Evolutionary conservation across 768 basidiomycete species (phyloP), one percentile per base, ranked within the genome.

Genomic region (Leccinum longicurvipes): DNA sequence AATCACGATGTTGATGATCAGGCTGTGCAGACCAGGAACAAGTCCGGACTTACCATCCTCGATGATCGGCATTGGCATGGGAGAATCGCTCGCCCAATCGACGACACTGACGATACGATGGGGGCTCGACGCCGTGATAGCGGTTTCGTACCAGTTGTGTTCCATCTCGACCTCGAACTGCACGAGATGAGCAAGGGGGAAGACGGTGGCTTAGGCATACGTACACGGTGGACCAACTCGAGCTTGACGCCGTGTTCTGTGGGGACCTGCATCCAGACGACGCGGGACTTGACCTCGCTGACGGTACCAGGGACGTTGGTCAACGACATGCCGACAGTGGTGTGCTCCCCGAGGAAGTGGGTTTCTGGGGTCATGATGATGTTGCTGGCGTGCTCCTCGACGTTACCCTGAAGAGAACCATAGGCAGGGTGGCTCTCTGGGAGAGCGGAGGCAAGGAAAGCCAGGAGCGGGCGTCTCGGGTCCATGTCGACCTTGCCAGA

Each of bases 141-240:
- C 81, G 4, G 93, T 83, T 71, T 98, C 93, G 63, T 98, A 98
- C 92, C 92, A 96, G 73, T 94, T 98, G 74, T 97, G 86, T 66
- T 86, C 67, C 89, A 96, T 92, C 79, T 93, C 89, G 45, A 96
- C 88, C 67, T 94, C 92, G 64, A 94, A 89, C 85, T 88, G 14
- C 24, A 45, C 9, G 15, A 3, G 15, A 11, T 62, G n/a, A 64
- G 57, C 27, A 11, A 23, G 6, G 25, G 8, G 4, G 4, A 12
- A 41, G 5, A 8, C 19, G 17, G n/a, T 14, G 10, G 10, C 3
- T 0, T 11, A 11, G 19, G 12, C 4, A 45, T 17, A 47, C 72
- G n/a, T 54, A 73, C 67, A 9, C 57, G 57, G 32, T 72, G 98
- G 4, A 92, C 92, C 58, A 92, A 82, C 65, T 81, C 78, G 36